phyloP scores from a whole-genome alignment of 305 asterid genomes.

The Striga hermonthica region DNA sequence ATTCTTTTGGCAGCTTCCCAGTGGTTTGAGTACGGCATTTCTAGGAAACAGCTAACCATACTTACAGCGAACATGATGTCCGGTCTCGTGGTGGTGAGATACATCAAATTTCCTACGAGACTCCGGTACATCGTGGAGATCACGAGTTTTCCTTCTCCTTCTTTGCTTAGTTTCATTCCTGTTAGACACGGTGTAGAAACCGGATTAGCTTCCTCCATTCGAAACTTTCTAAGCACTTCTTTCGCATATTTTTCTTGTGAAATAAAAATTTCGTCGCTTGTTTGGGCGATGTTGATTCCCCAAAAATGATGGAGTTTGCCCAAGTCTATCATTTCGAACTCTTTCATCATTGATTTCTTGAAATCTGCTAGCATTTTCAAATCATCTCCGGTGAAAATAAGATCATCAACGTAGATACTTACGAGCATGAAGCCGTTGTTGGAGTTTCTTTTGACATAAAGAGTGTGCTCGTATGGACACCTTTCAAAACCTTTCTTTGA shows the following conservation, averaged over 20 bases:
- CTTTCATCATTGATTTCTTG: background rate
- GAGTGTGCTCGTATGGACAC: background rate
- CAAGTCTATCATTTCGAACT: background rate
- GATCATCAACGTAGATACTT: constrained; percentile 6
- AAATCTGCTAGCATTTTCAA: background rate
- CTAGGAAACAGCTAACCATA: constrained; percentile 12
- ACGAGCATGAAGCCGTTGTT: background rate
- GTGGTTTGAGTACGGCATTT: constrained; percentile 15
- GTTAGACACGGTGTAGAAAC: constrained; percentile 2
- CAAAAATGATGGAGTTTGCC: background rate
- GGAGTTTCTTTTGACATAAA: background rate
- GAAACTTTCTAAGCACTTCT: background rate
- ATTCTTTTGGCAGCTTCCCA: constrained; percentile 2
- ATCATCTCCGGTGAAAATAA: background rate
- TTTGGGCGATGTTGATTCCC: background rate
- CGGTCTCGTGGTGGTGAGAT: background rate
- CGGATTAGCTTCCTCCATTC: background rate
- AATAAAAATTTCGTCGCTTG: background rate
- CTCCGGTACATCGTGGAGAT: background rate
- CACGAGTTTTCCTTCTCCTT: background rate
- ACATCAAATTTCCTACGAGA: background rate
- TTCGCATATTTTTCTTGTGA: background rate
- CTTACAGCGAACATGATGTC: background rate
- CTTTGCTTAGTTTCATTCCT: constrained; percentile 6
- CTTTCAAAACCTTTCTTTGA: background rate